Evolutionary conservation across 345 rosid species (phyloP), one percentile per base, ranked within the genome.

Genomic region (Turritis glabra): DNA sequence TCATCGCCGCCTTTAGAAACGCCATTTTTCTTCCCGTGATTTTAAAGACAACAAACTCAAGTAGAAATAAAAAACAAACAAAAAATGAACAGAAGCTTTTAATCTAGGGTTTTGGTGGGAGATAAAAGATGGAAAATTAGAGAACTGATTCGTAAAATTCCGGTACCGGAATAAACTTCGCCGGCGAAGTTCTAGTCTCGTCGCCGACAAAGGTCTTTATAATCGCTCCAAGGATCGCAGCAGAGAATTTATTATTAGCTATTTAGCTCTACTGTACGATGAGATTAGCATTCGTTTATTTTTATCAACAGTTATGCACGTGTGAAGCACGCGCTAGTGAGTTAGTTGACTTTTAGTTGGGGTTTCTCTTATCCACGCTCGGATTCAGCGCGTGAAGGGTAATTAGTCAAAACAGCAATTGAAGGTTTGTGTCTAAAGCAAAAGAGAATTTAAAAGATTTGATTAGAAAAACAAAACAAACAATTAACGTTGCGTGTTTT

Each of bases 21-120:
- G 50, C 73, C 80, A 76, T 76, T 27, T 13, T 3, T 21, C 8
- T 41, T 44, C 69, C 74, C 51, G 74, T 51, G 47, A 54, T 52
- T 48, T 59, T 37, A 54, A 11, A n/a, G 48, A 71, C 19, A 71
- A 46, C 13, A 44, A 32, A 7, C 26, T 57, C 30, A 18, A 12
- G 25, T 22, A 32, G 17, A 35, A n/a, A n/a, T n/a, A n/a, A n/a
- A n/a, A n/a, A n/a, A n/a, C n/a, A n/a, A n/a, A n/a, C n/a, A n/a
- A n/a, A n/a, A n/a, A n/a, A n/a, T n/a, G n/a, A n/a, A n/a, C 18
- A 35, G 17, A 72, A 27, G 18, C 25, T 14, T 14, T 21, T 17
- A 17, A 48, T 35, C n/a, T 29, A 22, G 77, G 70, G 64, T 53
- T 72, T 73, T 7, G 0, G 11, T 14, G 23, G 14, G 35, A 8